Evolutionary conservation across 371 early-diverging fungal genomes (phyloP), one percentile per base, ranked within the genome.

Genomic region (Rhizopus microsporus): DNA sequence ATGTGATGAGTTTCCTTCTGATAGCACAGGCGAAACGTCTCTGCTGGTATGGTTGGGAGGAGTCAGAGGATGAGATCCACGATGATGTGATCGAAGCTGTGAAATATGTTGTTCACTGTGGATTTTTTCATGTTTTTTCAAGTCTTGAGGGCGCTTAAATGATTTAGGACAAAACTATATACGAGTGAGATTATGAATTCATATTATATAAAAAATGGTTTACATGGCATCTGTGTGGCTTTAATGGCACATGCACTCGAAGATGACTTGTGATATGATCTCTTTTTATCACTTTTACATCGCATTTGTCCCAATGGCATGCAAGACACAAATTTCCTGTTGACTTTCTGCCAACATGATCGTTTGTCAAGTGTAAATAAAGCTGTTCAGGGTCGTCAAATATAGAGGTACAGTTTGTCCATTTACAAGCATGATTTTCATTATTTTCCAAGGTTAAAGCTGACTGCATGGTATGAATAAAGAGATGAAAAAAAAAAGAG

Each of bases 211-310:
- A 10, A 44, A 44, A 30, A 2, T 13, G 9, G 16, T 45, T 30
- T 80, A 86, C 85, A 56, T 62, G 68, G 72, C 97, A 97, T 34
- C 68, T 77, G 74, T 92, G 85, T 16, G 95, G 96, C 69, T 94
- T 94, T 31, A 93, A 81, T n/a, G 93, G 87, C 17, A 97, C 86
- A 70, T 97, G 97, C 17, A 93, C 90, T 59, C 94, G 79, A 56
- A 96, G 71, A 68, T 97, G 97, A 17, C 91, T 91, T 15, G 95
- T 95, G 57, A 96, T 90, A 68, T 97, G 97, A 75, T 97, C 96
- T 62, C 97, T 77, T 76, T 96, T 97, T 37, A 81, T 69, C 16
- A 88, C 86, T 29, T 77, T 73, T 33, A 87, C 83, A 37, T 75
- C 73, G 74, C 97, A 96, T 48, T 80, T 84, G 16, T 87, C 88